phyloP scores from a whole-genome alignment of 2,329 filamentous ascomycete species.

The Stylonectria norvegica region DNA sequence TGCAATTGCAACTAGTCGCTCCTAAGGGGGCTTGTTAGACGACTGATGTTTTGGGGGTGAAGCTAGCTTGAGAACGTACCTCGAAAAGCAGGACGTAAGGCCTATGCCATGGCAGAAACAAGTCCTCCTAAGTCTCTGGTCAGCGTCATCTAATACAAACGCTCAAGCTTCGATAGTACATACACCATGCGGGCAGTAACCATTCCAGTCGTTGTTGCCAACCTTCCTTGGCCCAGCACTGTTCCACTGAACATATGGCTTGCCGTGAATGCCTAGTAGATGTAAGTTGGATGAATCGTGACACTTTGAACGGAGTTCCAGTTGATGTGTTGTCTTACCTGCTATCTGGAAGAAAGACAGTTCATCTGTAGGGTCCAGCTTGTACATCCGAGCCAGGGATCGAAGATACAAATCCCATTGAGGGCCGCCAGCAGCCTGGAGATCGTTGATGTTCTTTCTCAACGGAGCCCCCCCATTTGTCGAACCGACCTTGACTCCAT shows the following conservation, averaged over 20 bases:
- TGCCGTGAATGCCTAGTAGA: neutral
- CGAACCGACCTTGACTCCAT: neutral
- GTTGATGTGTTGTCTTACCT: neutral
- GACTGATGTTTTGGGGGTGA: too few relatives aligned
- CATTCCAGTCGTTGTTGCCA: neutral
- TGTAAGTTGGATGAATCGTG: neutral
- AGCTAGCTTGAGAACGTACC: conserved; percentile 27
- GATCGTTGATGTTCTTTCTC: conserved; percentile 39
- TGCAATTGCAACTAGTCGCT: neutral
- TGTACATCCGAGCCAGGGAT: neutral
- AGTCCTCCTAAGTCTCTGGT: conserved; percentile 35
- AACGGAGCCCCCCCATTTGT: conserved; percentile 21
- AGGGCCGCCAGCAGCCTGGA: conserved; percentile 35
- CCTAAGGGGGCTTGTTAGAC: neutral
- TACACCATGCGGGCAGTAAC: neutral
- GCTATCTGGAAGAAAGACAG: neutral
- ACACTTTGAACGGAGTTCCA: neutral
- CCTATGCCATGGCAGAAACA: conserved; percentile 47
- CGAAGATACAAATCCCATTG: neutral
- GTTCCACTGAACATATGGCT: neutral
- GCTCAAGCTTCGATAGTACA: neutral
- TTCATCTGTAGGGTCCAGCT: neutral
- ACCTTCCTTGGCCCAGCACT: neutral
- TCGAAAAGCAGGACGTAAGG: conserved; percentile 48
- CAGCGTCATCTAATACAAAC: neutral